Conservation (phyloP, 1,284 basidiomycete genomes). For the Testicularia cyperi region DNA sequence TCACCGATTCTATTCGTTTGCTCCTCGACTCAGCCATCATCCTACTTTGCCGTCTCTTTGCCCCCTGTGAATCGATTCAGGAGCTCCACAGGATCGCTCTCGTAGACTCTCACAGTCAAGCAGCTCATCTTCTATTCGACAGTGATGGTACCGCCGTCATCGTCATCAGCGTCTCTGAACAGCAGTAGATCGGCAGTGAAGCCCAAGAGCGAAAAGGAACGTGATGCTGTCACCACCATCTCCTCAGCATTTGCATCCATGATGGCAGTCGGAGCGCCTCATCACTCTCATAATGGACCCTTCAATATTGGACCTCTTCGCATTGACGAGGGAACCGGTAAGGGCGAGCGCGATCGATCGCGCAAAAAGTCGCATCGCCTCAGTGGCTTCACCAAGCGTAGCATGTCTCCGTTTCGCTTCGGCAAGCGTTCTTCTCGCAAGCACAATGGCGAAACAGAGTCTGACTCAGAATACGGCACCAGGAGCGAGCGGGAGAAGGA, state of each 20-base stretch:
- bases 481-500: conserved; percentile 18
- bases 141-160: no score
- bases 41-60: no score
- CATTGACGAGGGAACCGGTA: conserved; percentile 16
- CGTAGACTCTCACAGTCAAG: no score
- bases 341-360: conserved; percentile 6
- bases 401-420: conserved; percentile 31
- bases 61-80: no score
- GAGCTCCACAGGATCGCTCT: no score
- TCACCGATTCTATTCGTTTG: no score
- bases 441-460: conserved; percentile 14
- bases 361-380: conserved; percentile 11
- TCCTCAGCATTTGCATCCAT: conserved; percentile 36
- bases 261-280: conserved; percentile 25
- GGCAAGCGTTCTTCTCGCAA: conserved; percentile 19
- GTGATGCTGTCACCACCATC: conserved; percentile 8
- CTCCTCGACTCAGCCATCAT: no score
- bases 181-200: no score
- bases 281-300: conserved; percentile 20
- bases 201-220: no score
- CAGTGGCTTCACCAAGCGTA: conserved; percentile 19
- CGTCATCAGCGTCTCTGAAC: no score
- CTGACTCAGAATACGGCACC: conserved; percentile 8
- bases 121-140: no score
- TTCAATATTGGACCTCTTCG: conserved; percentile 24